Conservation (phyloP, 2,329 filamentous ascomycete genomes). For the Fusarium mexicanum region DNA sequence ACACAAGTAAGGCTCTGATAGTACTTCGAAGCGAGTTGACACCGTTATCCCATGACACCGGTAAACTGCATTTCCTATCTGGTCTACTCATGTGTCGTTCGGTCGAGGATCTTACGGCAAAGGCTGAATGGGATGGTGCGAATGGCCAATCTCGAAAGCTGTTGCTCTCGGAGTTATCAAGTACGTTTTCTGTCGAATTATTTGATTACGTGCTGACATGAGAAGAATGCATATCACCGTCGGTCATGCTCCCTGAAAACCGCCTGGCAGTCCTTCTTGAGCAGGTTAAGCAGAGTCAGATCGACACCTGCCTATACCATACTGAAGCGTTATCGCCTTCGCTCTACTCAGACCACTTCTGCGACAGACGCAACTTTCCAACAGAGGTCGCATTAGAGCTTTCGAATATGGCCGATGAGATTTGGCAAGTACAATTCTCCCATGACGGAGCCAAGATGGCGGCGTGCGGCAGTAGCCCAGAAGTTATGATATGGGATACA, state of each 20-base stretch:
- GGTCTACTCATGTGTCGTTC: conserved; percentile 90
- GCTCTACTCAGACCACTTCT: conserved; percentile 88
- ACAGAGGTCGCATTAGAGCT: conserved; percentile 76
- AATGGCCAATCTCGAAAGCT: conserved; percentile 76
- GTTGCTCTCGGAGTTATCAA: conserved; percentile 84
- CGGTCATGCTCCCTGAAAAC: conserved; percentile 95
- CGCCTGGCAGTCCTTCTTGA: conserved; percentile 83
- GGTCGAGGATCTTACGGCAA: conserved; percentile 76
- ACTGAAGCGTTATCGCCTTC: conserved; percentile 82
- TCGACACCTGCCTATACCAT: conserved; percentile 87
- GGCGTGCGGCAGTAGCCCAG: conserved; percentile 79
- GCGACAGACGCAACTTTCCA: conserved; percentile 83
- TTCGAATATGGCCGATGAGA: conserved; percentile 78
- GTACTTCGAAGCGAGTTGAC: conserved; percentile 91
- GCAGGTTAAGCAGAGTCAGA: conserved; percentile 85
- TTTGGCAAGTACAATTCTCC: conserved; percentile 93
- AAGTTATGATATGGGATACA: conserved; percentile 85
- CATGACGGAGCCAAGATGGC: conserved; percentile 85
- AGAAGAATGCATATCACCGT: conserved; percentile 91
- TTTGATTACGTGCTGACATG: neutral
- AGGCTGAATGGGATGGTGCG: conserved; percentile 88
- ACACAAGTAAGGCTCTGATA: conserved; percentile 77
- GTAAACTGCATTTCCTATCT: conserved; percentile 83
- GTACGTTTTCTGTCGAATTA: conserved; percentile 58
- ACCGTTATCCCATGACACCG: conserved; percentile 81